Conservation (phyloP, 2,329 filamentous ascomycete genomes). For the Phyllosticta capitalensis region DNA sequence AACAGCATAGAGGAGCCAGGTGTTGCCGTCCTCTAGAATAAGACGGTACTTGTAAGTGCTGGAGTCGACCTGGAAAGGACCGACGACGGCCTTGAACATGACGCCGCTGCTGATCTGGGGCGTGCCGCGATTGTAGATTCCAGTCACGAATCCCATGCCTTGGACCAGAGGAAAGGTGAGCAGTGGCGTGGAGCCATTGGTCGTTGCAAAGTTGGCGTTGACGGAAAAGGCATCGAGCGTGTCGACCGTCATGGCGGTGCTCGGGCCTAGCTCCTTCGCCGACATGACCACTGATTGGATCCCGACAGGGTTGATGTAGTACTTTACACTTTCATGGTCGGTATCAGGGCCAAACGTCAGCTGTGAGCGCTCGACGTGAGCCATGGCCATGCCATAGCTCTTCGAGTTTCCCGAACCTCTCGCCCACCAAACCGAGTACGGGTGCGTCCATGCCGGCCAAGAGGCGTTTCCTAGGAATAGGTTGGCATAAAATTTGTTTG, state of each 20-base stretch:
- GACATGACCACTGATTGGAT: conserved; percentile 77
- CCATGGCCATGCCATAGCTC: conserved; percentile 70
- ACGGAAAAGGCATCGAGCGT: conserved; percentile 47
- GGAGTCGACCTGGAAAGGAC: conserved; percentile 16
- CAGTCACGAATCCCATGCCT: conserved; percentile 82
- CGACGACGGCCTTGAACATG: conserved; percentile 57
- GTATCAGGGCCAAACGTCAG: conserved; percentile 51
- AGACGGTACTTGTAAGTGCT: conserved; percentile 69
- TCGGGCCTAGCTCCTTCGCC: conserved; percentile 59
- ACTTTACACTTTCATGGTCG: conserved; percentile 41
- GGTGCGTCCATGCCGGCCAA: conserved; percentile 63
- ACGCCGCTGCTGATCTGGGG: conserved; percentile 68
- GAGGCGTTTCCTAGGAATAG: conserved; percentile 68
- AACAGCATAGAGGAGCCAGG: conserved; percentile 74
- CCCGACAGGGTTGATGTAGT: conserved; percentile 74
- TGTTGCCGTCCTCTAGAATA: conserved; percentile 55
- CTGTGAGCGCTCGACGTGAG: conserved; percentile 62
- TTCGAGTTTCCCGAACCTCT: conserved; percentile 41
- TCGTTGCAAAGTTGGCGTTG: conserved; percentile 58
- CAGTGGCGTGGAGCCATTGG: conserved; percentile 42
- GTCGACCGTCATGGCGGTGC: conserved; percentile 48
- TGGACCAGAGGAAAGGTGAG: conserved; percentile 78
- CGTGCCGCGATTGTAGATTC: conserved; percentile 58
- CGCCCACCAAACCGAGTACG: conserved; percentile 37
- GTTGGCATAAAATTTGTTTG: conserved; percentile 67